These are phyloP conservation scores for Globisporangium orthogonon DNA, from an alignment of 352 stramenopile species.

Conservation along the genomic window DNA sequence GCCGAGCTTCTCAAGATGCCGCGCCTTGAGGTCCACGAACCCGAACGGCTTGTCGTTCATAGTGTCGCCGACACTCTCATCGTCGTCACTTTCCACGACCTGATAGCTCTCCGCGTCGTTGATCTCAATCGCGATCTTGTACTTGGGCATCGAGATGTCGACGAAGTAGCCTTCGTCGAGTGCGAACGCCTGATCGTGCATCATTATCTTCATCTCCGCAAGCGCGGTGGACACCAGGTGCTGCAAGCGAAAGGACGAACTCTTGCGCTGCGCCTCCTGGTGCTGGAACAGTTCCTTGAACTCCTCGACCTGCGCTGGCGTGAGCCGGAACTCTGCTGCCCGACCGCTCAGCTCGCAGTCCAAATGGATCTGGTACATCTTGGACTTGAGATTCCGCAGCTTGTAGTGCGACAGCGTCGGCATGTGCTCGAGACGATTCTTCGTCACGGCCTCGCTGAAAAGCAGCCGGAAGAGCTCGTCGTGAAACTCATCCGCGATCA, in stretches of 20 bases:
- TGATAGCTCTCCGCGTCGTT: conserved; percentile 50
- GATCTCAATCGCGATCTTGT: conserved; percentile 64
- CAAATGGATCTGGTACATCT: conserved; percentile 63
- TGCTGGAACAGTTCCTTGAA: conserved; percentile 39
- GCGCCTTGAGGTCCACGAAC: conserved; percentile 58
- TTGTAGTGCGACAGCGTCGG: conserved; percentile 24
- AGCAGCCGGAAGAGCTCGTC: conserved; percentile 32
- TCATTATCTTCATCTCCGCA: conserved; percentile 36
- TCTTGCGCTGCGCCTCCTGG: conserved; percentile 45
- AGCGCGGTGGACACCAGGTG: conserved; percentile 52
- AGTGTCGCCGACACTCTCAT: conserved; percentile 1
- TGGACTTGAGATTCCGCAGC: conserved; percentile 28
- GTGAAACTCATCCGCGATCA: conserved; percentile 51
- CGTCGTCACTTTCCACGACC: conserved; percentile 24
- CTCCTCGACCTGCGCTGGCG: conserved; percentile 18
- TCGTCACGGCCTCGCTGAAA: conserved; percentile 46
- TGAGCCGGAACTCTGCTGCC: conserved; percentile 26
- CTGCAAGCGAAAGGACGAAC: conserved; percentile 46
- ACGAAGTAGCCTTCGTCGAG: conserved; percentile 42
- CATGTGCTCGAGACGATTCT: conserved; percentile 27
- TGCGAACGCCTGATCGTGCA: conserved; percentile 23
- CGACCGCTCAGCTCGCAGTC: conserved; percentile 38
- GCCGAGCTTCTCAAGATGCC: conserved; percentile 50
- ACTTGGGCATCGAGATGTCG: conserved; percentile 39
- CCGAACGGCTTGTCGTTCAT: conserved; percentile 34